Evolutionary conservation across 371 early-diverging fungal genomes (phyloP).

Genomic region (Mucor velutinosus): DNA sequence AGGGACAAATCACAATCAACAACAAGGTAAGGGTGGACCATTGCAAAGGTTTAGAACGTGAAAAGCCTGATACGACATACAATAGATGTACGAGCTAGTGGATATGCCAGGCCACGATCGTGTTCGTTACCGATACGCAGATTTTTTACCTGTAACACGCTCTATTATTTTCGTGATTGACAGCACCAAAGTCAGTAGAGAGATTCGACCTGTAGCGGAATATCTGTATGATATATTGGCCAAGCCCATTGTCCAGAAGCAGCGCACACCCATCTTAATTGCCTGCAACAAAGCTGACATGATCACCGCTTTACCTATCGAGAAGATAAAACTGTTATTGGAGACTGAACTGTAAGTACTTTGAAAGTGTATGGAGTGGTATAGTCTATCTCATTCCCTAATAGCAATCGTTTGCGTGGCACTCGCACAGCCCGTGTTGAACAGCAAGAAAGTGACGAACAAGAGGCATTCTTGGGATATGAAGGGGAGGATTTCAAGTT

Average conservation of each 20-base stretch:
- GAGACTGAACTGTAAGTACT: slow-evolving; percentile 77
- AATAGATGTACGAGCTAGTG: slow-evolving; percentile 61
- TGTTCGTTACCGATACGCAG: slow-evolving; percentile 71
- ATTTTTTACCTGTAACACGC: slow-evolving; percentile 70
- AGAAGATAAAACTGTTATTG: slow-evolving; percentile 63
- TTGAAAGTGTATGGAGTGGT: background rate
- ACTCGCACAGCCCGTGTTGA: slow-evolving; percentile 74
- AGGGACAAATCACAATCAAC: slow-evolving; percentile 47
- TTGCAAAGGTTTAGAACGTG: background rate
- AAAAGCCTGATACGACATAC: background rate
- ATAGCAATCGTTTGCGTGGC: slow-evolving; percentile 66
- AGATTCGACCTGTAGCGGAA: slow-evolving; percentile 61
- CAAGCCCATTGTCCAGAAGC: slow-evolving; percentile 55
- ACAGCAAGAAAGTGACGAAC: slow-evolving; percentile 61
- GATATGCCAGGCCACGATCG: slow-evolving; percentile 92
- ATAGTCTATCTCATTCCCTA: background rate
- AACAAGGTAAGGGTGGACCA: slow-evolving; percentile 35
- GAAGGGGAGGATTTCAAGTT: slow-evolving; percentile 81
- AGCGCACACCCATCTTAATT: slow-evolving; percentile 67
- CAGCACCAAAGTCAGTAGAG: slow-evolving; percentile 58
- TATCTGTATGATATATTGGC: slow-evolving; percentile 81
- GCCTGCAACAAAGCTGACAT: slow-evolving; percentile 87
- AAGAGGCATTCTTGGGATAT: slow-evolving; percentile 72
- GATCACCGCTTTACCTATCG: slow-evolving; percentile 66
- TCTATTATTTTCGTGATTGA: slow-evolving; percentile 83